Evolutionary conservation across 2,329 filamentous ascomycete genomes (phyloP).

Genomic region (Rhynchosporium graminicola): DNA sequence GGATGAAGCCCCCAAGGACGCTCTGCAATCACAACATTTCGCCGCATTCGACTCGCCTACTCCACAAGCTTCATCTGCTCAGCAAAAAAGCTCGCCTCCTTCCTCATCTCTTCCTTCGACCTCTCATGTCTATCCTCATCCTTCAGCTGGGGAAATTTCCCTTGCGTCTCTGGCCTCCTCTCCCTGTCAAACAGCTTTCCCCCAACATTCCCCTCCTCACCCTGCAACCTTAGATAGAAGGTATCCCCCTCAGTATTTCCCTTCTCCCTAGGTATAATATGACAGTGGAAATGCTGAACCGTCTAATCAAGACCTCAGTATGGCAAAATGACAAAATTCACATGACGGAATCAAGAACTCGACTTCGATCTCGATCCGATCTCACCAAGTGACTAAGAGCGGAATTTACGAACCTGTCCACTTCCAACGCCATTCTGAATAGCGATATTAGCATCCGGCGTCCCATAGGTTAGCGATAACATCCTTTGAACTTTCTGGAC

Average conservation of each 20-base stretch:
- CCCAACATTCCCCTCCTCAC: constrained; percentile 81
- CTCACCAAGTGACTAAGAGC: no score
- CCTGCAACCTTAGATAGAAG: constrained; percentile 81
- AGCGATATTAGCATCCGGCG: constrained; percentile 74
- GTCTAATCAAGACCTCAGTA: no score
- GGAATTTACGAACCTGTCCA: constrained; percentile 66
- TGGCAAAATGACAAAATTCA: no score
- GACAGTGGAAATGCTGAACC: no score
- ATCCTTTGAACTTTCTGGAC: constrained; percentile 82
- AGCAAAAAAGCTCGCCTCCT: constrained; percentile 61
- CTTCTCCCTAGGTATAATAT: no score
- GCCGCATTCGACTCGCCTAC: not conserved
- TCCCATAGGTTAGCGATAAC: constrained; percentile 59
- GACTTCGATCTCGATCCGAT: no score
- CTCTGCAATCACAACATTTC: not conserved
- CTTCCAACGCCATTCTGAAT: constrained; percentile 91
- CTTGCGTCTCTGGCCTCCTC: constrained; percentile 48
- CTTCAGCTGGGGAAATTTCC: constrained; percentile 69
- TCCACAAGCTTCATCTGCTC: constrained; percentile 34
- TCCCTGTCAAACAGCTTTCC: constrained; percentile 62
- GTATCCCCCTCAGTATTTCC: constrained; percentile 60
- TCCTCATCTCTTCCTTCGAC: constrained; percentile 72
- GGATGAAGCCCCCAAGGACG: not conserved
- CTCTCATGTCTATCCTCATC: constrained; percentile 68
- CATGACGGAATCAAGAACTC: no score